These are phyloP conservation scores for Ceratocystis albifundus DNA, from an alignment of 2,329 filamentous ascomycete genomes.

Conservation along the genomic window DNA sequence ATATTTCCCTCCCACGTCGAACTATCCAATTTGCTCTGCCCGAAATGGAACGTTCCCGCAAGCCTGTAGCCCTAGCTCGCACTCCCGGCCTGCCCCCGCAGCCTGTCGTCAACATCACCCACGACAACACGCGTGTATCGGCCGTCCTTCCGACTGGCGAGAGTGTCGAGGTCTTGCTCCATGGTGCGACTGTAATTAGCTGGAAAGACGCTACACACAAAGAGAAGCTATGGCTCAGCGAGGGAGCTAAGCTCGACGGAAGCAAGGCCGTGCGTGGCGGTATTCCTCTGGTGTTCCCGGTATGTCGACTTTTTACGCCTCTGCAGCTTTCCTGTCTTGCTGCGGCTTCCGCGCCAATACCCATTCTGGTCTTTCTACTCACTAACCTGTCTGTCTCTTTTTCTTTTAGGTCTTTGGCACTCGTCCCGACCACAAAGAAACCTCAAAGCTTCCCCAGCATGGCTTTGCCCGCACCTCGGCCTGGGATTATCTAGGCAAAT, in stretches of 20 bases:
- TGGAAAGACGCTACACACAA: conserved; percentile 74
- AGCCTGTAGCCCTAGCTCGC: conserved; percentile 63
- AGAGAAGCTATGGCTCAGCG: conserved; percentile 80
- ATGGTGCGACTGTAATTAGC: conserved; percentile 81
- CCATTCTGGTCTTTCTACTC: background rate
- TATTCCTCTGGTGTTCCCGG: conserved; percentile 85
- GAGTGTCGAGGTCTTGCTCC: conserved; percentile 73
- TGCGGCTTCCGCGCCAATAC: too few relatives aligned
- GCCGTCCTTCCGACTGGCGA: conserved; percentile 78
- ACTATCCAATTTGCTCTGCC: conserved; percentile 11
- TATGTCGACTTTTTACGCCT: conserved; percentile 32
- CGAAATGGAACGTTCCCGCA: conserved; percentile 71
- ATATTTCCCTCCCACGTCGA: conserved; percentile 32
- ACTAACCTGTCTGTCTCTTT: background rate
- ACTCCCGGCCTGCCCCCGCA: conserved; percentile 64
- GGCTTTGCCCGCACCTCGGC: conserved; percentile 81
- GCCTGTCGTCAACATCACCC: conserved; percentile 61
- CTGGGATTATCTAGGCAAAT: conserved; percentile 93
- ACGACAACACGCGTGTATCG: conserved; percentile 60
- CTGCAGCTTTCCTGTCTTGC: too few relatives aligned
- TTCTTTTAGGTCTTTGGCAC: conserved; percentile 66
- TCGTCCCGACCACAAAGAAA: conserved; percentile 63
- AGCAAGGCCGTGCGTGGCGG: conserved; percentile 83
- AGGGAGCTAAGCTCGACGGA: conserved; percentile 70
- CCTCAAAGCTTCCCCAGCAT: conserved; percentile 73